A percentile compares a stretch with the other conserved stretches of the same genome.
These are phyloP conservation scores for Xenoacremonium recifei DNA, from an alignment of 2,329 filamentous ascomycete species.

Conservation along the genomic window DNA sequence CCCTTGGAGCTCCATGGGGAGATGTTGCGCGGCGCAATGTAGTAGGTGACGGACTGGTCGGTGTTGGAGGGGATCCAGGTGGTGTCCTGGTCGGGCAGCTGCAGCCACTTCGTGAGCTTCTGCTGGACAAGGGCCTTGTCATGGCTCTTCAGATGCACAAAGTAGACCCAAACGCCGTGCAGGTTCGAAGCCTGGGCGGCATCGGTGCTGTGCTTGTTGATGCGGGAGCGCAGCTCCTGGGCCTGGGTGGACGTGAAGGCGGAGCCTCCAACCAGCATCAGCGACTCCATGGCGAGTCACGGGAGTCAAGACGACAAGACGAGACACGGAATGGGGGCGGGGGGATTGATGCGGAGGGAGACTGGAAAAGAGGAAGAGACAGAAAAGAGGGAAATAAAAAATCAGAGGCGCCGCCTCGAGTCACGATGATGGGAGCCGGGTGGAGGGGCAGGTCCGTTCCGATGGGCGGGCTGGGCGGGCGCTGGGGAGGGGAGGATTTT, in stretches of 20 bases:
- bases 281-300: conserved; percentile 8
- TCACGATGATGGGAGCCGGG: neutral
- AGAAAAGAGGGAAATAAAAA: too few species aligned
- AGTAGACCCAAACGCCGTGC: conserved; percentile 56
- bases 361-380: neutral
- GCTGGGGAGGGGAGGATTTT: too few species aligned
- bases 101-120: conserved; percentile 25
- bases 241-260: conserved; percentile 20
- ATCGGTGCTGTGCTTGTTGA: conserved; percentile 31
- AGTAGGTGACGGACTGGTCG: conserved; percentile 55
- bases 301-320: too few species aligned
- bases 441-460: neutral
- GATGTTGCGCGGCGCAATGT: conserved; percentile 79
- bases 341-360: neutral
- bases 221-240: conserved; percentile 34
- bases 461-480: conserved; percentile 1
- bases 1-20: conserved; percentile 98
- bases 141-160: conserved; percentile 53
- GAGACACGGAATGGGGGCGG: neutral
- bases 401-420: neutral
- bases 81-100: conserved; percentile 8
- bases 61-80: conserved; percentile 13
- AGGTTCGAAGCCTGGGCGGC: conserved; percentile 39
- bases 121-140: conserved; percentile 42
- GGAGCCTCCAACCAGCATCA: conserved; percentile 15